Evolutionary conservation across 257 asterid genomes (phyloP).

Genomic region (Solanum chaucha): DNA sequence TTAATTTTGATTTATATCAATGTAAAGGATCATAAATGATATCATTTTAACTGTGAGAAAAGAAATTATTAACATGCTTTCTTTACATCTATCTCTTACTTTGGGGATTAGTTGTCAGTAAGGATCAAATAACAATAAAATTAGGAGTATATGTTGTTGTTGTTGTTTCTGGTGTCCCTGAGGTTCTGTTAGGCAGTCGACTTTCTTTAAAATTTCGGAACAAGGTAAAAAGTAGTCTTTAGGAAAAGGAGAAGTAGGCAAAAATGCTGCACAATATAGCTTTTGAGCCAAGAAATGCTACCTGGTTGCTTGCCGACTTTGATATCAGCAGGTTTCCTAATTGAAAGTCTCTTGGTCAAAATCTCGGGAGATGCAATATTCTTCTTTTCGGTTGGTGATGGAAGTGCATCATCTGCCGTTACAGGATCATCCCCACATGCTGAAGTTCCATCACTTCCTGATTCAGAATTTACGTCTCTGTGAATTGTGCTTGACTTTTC

Average conservation of each 20-base stretch:
- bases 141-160: neutral
- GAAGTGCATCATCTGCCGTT: slow-evolving; percentile 30
- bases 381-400: slow-evolving; percentile 37
- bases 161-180: neutral
- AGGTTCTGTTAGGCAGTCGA: neutral
- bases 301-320: slow-evolving; percentile 50
- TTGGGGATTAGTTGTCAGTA: neutral
- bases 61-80: neutral
- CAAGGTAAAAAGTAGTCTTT: neutral
- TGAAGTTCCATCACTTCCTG: slow-evolving; percentile 71
- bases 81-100: neutral
- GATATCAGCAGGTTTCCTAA: slow-evolving; percentile 31
- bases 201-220: neutral
- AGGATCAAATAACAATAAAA: neutral
- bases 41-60: neutral
- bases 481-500: slow-evolving; percentile 29
- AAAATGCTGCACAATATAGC: neutral
- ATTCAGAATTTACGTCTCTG: slow-evolving; percentile 46
- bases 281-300: neutral
- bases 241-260: neutral
- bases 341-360: slow-evolving; percentile 23
- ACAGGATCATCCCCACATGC: slow-evolving; percentile 43
- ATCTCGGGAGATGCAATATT: slow-evolving; percentile 27
- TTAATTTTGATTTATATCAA: neutral
- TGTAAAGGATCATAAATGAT: neutral